A percentile compares a stretch with the other conserved stretches of the same genome.
Conservation (phyloP, 345 rosid genomes). For the Odontarrhena argentea region DNA sequence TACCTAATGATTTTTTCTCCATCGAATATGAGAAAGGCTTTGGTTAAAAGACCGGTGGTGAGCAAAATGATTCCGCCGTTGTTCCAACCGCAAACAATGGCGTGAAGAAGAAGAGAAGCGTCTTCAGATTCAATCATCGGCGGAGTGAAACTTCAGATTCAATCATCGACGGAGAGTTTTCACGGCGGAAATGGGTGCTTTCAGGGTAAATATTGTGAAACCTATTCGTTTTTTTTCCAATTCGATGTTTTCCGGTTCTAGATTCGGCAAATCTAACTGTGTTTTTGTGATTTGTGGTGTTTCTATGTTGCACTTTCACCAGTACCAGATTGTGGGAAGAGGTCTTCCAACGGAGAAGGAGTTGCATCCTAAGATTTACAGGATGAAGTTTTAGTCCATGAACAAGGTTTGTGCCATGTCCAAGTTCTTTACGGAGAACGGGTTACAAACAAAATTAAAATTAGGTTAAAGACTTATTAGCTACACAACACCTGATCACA, state of each 20-base stretch:
- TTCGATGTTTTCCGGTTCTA: neutral
- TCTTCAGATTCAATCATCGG: no score
- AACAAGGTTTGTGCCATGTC: conserved; percentile 62
- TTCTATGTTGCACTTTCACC: conserved; percentile 49
- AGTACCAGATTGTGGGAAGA: conserved; percentile 65
- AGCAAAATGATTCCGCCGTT: no score
- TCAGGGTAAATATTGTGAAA: conserved; percentile 40
- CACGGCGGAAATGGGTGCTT: conserved; percentile 41
- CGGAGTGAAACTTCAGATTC: neutral
- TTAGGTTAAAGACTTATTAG: no score
- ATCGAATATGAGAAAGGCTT: no score
- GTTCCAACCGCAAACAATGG: no score
- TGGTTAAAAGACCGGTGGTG: no score
- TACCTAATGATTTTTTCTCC: no score
- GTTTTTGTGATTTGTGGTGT: neutral
- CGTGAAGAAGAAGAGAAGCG: no score
- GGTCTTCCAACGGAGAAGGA: conserved; percentile 53
- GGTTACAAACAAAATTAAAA: no score
- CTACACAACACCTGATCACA: no score
- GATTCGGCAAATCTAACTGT: neutral
- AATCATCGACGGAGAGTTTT: conserved; percentile 13
- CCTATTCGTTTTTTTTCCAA: neutral
- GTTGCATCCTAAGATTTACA: conserved; percentile 55
- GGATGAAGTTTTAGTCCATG: conserved; percentile 62
- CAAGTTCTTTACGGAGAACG: conserved; percentile 43